A percentile compares a stretch with the other conserved stretches of the same genome.
These are phyloP conservation scores for Pontederia crassipes DNA, from an alignment of 176 grass and related monocot genomes.

Conservation along the genomic window DNA sequence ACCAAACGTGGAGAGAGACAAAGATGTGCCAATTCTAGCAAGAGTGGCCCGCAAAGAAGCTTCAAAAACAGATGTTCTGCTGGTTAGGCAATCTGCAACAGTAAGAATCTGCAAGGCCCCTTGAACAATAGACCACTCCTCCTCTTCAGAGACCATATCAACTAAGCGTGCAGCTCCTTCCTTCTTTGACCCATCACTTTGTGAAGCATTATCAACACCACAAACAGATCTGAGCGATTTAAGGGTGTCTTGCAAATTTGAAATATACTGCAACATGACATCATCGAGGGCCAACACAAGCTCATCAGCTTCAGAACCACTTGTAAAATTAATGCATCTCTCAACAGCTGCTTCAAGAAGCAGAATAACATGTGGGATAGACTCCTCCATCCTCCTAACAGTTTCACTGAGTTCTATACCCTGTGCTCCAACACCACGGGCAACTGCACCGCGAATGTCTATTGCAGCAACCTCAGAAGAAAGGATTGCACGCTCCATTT, in stretches of 20 bases:
- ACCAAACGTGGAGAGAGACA: conserved; percentile 58
- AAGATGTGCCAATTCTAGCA: conserved; percentile 82
- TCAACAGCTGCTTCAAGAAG: conserved; percentile 93
- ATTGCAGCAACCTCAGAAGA: conserved; percentile 68
- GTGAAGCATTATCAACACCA: conserved; percentile 58
- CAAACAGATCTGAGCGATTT: conserved; percentile 77
- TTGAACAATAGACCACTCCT: conserved; percentile 99
- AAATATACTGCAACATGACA: conserved; percentile 86
- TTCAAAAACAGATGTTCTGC: conserved; percentile 88
- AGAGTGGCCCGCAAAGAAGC: conserved; percentile 96
- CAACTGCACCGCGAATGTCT: conserved; percentile 79
- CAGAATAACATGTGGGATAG: conserved; percentile 79
- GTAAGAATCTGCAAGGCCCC: conserved; percentile 95
- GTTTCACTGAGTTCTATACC: conserved; percentile 99
- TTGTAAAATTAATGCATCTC: conserved; percentile 92
- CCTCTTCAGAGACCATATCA: conserved; percentile 90
- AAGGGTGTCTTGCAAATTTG: conserved; percentile 83
- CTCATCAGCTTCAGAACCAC: conserved; percentile 91
- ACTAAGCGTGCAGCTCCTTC: conserved; percentile 40
- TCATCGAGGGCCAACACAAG: conserved; percentile 83
- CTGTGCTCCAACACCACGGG: conserved; percentile 88
- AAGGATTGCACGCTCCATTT: conserved; percentile 91
- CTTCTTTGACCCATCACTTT: conserved; percentile 45
- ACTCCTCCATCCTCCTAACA: conserved; percentile 96
- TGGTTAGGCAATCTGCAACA: conserved; percentile 87